Conservation (phyloP, 768 basidiomycete genomes). For the Termitomyces bulborhizus region DNA sequence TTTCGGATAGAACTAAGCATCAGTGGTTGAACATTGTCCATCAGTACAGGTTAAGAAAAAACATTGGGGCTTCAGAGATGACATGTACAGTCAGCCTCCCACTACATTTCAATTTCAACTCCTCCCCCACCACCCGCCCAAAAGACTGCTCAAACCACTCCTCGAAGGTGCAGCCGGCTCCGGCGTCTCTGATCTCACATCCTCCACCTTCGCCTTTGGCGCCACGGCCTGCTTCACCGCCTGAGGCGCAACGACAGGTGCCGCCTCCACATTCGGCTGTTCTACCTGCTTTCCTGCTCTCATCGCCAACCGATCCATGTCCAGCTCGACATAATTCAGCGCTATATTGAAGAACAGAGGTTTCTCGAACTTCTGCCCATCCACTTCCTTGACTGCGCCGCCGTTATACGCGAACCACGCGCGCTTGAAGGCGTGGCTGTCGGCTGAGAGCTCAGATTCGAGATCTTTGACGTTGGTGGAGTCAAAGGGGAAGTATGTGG, state of each 20-base stretch:
- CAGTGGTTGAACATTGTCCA: too few species aligned
- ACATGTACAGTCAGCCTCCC: too few species aligned
- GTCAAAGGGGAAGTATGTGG: constrained; percentile 51
- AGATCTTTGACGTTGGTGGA: constrained; percentile 38
- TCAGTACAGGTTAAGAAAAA: too few species aligned
- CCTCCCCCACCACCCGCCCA: constrained; percentile 83
- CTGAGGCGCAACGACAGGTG: constrained; percentile 15
- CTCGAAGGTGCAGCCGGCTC: constrained; percentile 37
- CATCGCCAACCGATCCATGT: constrained; percentile 70
- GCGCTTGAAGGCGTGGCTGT: constrained; percentile 50
- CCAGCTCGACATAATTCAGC: constrained; percentile 84
- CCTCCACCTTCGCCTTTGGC: constrained; percentile 53
- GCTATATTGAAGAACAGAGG: constrained; percentile 93
- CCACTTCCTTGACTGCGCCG: constrained; percentile 42
- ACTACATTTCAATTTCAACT: constrained; percentile 17
- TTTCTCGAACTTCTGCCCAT: constrained; percentile 54
- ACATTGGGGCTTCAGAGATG: too few species aligned
- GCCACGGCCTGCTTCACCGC: constrained; percentile 37
- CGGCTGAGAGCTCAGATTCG: constrained; percentile 42
- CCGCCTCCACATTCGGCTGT: constrained; percentile 10
- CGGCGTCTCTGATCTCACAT: constrained; percentile 42
- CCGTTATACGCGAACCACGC: constrained; percentile 81
- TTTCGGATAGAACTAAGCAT: too few species aligned
- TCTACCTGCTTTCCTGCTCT: constrained; percentile 57
- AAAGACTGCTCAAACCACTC: constrained; percentile 57